Percentiles rank a stretch among this genome's conserved stretches.
phyloP scores from a whole-genome alignment of 805 yeast species.

The Scheffersomyces ergatensis region DNA sequence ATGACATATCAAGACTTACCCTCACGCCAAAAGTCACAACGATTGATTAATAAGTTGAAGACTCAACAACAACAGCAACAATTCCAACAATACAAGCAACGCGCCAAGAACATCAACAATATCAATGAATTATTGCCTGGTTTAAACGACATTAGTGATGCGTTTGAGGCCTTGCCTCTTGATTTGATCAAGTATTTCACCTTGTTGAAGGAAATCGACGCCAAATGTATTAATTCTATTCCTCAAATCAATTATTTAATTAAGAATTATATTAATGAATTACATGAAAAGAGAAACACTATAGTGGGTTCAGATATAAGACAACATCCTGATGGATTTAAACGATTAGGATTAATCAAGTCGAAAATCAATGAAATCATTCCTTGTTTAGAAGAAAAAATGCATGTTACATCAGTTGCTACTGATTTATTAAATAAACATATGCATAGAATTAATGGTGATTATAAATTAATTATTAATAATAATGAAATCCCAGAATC shows the following conservation, averaged over 20 bases:
- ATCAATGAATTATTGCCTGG: conserved; percentile 62
- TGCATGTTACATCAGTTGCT: conserved; percentile 95
- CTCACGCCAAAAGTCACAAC: conserved; percentile 26
- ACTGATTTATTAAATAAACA: conserved; percentile 72
- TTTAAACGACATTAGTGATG: conserved; percentile 86
- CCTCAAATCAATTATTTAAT: conserved; percentile 65
- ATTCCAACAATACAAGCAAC: conserved; percentile 33
- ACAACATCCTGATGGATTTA: conserved; percentile 10
- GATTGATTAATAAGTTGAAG: conserved; percentile 9
- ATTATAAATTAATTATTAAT: conserved; percentile 67
- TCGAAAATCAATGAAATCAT: conserved; percentile 62
- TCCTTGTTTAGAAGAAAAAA: conserved; percentile 93
- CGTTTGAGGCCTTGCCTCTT: conserved; percentile 83
- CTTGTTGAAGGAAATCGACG: conserved; percentile 86
- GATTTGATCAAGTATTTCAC: conserved; percentile 86
- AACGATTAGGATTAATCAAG: conserved; percentile 37
- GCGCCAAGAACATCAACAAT: conserved; percentile 29
- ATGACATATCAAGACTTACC: conserved; percentile 18
- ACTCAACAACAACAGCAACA: conserved; percentile 10
- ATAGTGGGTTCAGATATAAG: no score
- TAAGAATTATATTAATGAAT: conserved; percentile 35
- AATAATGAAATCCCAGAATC: conserved; percentile 80
- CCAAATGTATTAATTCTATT: conserved; percentile 76
- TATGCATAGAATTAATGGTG: conserved; percentile 72
- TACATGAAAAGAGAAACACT: conserved; percentile 14